phyloP scores from a whole-genome alignment of 345 rosid species.

The Rubroshorea leprosula region DNA sequence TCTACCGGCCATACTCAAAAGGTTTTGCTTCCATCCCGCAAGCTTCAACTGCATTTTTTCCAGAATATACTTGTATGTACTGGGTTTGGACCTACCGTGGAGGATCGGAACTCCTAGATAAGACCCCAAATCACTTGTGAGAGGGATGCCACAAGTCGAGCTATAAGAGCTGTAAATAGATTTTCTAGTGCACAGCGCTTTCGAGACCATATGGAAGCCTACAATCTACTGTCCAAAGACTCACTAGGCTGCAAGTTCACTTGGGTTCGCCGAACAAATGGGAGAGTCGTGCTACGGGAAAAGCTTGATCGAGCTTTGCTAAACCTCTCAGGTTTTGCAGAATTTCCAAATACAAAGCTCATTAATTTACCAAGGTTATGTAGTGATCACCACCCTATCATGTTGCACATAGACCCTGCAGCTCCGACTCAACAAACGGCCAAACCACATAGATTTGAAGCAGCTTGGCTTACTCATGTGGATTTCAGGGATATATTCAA shows the following conservation, averaged over 20 bases:
- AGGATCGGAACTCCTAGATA: too few relatives aligned
- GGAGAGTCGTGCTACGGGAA: background rate
- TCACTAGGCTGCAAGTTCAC: background rate
- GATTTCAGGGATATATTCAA: background rate
- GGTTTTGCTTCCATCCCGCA: too few relatives aligned
- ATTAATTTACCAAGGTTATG: background rate
- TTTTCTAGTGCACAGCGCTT: too few relatives aligned
- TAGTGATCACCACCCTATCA: background rate
- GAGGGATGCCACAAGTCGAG: too few relatives aligned
- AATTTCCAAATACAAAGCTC: background rate
- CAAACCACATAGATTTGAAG: background rate
- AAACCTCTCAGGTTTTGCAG: background rate
- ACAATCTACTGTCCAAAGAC: too few relatives aligned
- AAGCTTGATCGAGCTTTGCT: background rate
- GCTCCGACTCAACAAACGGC: background rate
- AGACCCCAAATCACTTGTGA: too few relatives aligned
- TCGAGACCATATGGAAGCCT: too few relatives aligned
- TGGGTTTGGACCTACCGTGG: too few relatives aligned
- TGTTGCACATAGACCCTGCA: background rate
- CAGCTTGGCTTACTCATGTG: background rate
- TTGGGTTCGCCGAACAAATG: background rate
- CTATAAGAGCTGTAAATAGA: too few relatives aligned
- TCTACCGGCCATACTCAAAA: too few relatives aligned
- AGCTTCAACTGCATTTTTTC: too few relatives aligned
- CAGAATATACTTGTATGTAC: too few relatives aligned